phyloP scores from a whole-genome alignment of 305 asterid genomes.

The Solanum hybrid region DNA sequence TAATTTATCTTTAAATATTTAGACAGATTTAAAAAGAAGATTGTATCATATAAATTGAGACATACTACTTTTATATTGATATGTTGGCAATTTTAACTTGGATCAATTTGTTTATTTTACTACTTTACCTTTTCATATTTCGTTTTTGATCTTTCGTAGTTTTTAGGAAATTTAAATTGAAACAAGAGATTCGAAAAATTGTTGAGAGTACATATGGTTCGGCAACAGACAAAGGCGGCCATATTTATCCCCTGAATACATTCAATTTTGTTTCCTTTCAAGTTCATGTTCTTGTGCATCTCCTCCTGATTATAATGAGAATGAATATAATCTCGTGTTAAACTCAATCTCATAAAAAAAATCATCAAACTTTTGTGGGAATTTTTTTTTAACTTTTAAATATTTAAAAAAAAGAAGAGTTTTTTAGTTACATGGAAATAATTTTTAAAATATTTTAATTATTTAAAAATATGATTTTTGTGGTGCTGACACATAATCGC shows the following conservation, averaged over 20 bases:
- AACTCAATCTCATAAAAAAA: not conserved
- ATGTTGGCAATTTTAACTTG: not conserved
- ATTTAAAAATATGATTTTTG: too few relatives aligned
- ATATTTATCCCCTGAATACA: not conserved
- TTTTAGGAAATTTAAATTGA: not conserved
- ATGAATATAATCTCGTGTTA: not conserved
- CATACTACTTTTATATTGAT: not conserved
- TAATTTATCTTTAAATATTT: too few relatives aligned
- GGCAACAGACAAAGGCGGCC: not conserved
- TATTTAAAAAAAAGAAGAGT: too few relatives aligned
- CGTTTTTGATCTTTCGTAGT: not conserved
- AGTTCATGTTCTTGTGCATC: not conserved
- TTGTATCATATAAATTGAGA: not conserved
- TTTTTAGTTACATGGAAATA: too few relatives aligned
- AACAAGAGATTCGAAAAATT: not conserved
- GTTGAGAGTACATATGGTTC: not conserved
- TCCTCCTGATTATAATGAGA: not conserved
- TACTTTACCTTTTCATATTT: not conserved
- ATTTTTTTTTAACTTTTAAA: too few relatives aligned
- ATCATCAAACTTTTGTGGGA: too few relatives aligned
- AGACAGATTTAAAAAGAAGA: too few relatives aligned
- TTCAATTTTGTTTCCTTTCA: not conserved
- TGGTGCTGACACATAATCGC: too few relatives aligned
- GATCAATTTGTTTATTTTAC: not conserved
- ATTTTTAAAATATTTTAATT: too few relatives aligned